These are phyloP conservation scores for Xylaria sp. DNA, from an alignment of 2,329 filamentous ascomycete species.

Conservation along the genomic window DNA sequence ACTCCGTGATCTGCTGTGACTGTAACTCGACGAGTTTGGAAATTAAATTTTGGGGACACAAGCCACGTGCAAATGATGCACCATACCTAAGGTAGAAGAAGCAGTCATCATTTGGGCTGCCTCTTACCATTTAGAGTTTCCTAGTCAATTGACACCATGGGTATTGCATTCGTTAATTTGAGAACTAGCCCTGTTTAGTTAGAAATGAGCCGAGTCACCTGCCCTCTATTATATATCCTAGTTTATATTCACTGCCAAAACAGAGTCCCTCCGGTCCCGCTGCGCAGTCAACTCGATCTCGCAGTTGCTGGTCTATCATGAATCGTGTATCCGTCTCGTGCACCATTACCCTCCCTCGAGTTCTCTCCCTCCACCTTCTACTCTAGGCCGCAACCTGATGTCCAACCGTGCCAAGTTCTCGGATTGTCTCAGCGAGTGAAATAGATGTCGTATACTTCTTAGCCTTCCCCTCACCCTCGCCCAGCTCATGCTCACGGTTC, in stretches of 20 bases:
- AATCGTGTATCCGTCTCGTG: not conserved
- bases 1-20: slow-evolving; percentile 19
- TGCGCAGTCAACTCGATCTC: not conserved
- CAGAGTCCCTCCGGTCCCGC: not conserved
- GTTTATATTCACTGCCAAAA: not conserved
- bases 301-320: not conserved
- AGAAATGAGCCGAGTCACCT: not conserved
- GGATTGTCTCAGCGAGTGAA: slow-evolving; percentile 53
- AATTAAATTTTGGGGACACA: not conserved
- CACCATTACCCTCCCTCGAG: no score
- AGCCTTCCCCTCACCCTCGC: slow-evolving; percentile 24
- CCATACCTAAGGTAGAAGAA: no score
- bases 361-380: not conserved
- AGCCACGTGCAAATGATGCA: not conserved
- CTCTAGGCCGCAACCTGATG: slow-evolving; percentile 29
- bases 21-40: slow-evolving; percentile 21
- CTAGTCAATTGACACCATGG: no score
- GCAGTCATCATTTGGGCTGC: not conserved
- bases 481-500: slow-evolving; percentile 51
- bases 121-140: no score
- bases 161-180: no score
- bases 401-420: slow-evolving; percentile 39
- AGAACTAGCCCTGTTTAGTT: not conserved
- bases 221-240: not conserved
- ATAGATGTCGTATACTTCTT: slow-evolving; percentile 53